Base-by-base conservation (phyloP, 2,329 filamentous ascomycete genomes). In the Xylariaceae sp. region DNA sequence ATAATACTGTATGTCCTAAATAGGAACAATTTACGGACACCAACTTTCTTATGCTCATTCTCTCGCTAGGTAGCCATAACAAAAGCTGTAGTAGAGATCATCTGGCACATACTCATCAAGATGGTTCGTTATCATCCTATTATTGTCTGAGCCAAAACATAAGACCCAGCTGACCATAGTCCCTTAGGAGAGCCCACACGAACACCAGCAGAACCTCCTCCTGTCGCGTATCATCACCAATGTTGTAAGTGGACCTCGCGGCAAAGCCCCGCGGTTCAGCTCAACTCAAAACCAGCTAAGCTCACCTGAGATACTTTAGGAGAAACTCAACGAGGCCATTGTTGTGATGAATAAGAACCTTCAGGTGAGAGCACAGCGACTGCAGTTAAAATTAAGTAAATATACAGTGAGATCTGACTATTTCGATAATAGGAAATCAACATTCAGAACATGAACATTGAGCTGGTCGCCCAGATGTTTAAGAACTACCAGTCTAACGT, bases 401-500 rank as follows among this genome's bases (percentile, higher is more conserved):
- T 32, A 24, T 8, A 20, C 2, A 8, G 15, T 20, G 23, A 15
- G 20, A 9, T 8, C 58, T 26, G 27, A 37, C 4, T 13, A 18
- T 18, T 46, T 6, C 16, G 32, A 40, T 35, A n/a, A 54, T 64
- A 96, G 89, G 93, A 97, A 63, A 97, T 97, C 80, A 97, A 97
- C 69, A 87, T 97, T 50, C 90, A 96, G 67, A 99, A 97, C 72
- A 97, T 97, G 92, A 96, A 99, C 69, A 91, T 97, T 29, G 94
- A 97, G 75, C 82, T 97, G 2, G 94, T 97, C 4, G 92, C 93
- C 1, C 93, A 97, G 70, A 99, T 99, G 94, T 99, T 97, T 80
- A 97, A 97, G 78, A 99, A 97, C 75, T 99, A 99, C 72, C 92
- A 97, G 72, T 96, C 92, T 9, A 99, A 97, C 66, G 93, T 97